phyloP scores from a whole-genome alignment of 371 early-diverging fungal species.

The Mucor piriformis region DNA sequence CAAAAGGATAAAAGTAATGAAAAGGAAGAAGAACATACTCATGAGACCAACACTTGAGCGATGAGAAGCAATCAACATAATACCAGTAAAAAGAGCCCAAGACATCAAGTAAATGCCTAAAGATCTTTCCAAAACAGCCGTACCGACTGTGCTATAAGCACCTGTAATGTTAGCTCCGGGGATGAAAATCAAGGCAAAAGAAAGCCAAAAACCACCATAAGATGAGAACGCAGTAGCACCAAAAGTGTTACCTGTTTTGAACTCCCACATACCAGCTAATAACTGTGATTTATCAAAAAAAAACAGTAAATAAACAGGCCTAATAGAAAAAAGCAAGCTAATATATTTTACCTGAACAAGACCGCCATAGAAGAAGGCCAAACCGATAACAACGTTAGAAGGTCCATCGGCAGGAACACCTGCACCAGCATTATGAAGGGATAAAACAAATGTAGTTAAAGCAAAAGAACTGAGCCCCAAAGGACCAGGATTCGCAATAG shows the following conservation, averaged over 20 bases:
- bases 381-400: conserved; percentile 56
- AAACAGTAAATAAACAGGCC: conserved; percentile 8
- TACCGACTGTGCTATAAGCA: conserved; percentile 42
- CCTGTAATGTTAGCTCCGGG: conserved; percentile 58
- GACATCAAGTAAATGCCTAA: conserved; percentile 69
- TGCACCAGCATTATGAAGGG: conserved; percentile 66
- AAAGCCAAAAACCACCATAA: conserved; percentile 81
- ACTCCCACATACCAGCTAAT: conserved; percentile 87
- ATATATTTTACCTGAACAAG: conserved; percentile 56
- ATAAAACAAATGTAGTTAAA: conserved; percentile 71
- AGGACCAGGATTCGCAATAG: conserved; percentile 70
- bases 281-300: conserved; percentile 33
- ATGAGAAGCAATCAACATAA: conserved; percentile 70
- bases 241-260: conserved; percentile 75
- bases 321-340: not conserved
- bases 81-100: conserved; percentile 71
- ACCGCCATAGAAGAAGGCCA: conserved; percentile 78
- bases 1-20: conserved; percentile 67
- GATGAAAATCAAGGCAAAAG: conserved; percentile 65
- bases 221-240: conserved; percentile 84
- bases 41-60: conserved; percentile 65
- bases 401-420: conserved; percentile 60
- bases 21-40: conserved; percentile 64
- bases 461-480: conserved; percentile 74
- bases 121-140: conserved; percentile 52